Evolutionary conservation across 352 stramenopile species (phyloP), one percentile per base, ranked within the genome.

Genomic region (Pythium scleroteichum): DNA sequence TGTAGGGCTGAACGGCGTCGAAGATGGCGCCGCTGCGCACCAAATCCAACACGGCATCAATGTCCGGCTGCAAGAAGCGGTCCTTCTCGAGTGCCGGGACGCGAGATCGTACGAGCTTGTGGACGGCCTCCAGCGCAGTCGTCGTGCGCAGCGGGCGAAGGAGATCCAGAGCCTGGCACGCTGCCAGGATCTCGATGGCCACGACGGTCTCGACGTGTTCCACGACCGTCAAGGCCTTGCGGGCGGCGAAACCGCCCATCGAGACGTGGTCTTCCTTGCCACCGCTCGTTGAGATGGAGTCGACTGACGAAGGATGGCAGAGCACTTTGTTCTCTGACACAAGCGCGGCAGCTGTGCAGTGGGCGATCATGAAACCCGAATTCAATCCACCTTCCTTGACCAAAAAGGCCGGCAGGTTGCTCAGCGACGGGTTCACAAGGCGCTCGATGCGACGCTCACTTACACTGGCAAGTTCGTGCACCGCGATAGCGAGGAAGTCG

Each of bases 301-400:
- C 87, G 38, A 96, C 86, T 1, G 81, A 93, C 49, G 83, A 85
- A 35, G 88, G 88, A 66, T 96, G 87, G 19, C 79, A 87, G 7
- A 96, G 82, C 45, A 95, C 85, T 61, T 96, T 96, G 77, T 96
- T 96, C 68, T 96, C 88, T 22, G 78, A 93, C 20, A 96, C 88
- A 39, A 96, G 72, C 35, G 88, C 86, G 0, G 86, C 86, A 3
- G 86, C 86, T 4, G 83, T 95, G 72, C 88, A 95, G 64, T 96
- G 86, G 1, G 88, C 86, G 66, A 96, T 96, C 88, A 96, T 96
- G 69, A 96, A 96, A 23, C 88, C 88, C 32, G 85, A 95, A 73
- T 96, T 93, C 53, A 96, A 72, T 6, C 88, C 88, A 14, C 88
- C 87, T 56, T 95, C 79, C 39, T 88, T 75, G 27, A 95, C 85